These are phyloP conservation scores for Trichoderma gracile DNA, from an alignment of 2,329 filamentous ascomycete species.

Conservation along the genomic window DNA sequence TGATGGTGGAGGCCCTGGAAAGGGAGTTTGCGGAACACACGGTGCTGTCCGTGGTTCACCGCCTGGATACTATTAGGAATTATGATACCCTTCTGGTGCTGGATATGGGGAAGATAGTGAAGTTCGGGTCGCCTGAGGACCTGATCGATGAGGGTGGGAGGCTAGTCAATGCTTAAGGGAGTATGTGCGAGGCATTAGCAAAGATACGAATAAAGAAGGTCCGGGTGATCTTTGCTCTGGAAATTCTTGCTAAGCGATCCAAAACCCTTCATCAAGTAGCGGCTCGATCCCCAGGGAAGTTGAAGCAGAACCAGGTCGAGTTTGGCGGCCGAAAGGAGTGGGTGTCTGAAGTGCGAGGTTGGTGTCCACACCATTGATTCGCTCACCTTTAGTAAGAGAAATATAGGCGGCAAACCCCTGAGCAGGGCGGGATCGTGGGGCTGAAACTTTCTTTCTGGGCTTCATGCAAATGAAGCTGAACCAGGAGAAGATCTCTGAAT, in stretches of 20 bases:
- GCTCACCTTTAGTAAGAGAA: no score
- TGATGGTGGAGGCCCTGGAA: constrained; percentile 25
- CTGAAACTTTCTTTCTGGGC: neutral
- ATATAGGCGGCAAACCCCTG: no score
- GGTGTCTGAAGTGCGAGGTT: no score
- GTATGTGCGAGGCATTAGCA: no score
- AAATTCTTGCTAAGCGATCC: no score
- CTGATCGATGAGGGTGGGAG: neutral
- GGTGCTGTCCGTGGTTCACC: constrained; percentile 26
- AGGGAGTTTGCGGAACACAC: constrained; percentile 27
- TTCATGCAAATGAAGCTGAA: neutral
- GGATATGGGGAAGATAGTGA: neutral
- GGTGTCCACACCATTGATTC: no score
- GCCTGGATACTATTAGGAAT: constrained; percentile 16
- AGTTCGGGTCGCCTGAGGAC: neutral
- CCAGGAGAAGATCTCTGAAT: neutral
- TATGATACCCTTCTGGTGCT: constrained; percentile 15
- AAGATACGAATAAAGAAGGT: no score
- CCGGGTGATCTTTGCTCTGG: no score
- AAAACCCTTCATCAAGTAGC: no score
- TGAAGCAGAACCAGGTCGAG: no score
- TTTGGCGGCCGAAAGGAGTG: no score
- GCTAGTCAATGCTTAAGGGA: neutral
- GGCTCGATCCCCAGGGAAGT: no score
- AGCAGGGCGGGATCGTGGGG: neutral